phyloP scores from a whole-genome alignment of 2,329 filamentous ascomycete genomes.

The Colletotrichum kahawae region DNA sequence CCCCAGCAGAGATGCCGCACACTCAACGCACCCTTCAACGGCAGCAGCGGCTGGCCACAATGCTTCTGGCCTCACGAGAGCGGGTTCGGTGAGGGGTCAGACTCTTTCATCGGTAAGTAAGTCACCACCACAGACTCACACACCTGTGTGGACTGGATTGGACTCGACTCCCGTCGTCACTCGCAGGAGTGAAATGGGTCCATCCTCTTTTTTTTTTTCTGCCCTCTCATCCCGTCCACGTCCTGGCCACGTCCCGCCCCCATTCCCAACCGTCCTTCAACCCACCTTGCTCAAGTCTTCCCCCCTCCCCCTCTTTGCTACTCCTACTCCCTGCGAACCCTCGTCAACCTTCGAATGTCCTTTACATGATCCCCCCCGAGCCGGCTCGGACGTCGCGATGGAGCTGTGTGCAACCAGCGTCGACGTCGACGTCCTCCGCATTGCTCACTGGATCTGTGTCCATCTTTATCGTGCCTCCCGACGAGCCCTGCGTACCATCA shows the following conservation, averaged over 20 bases:
- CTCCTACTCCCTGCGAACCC: neutral
- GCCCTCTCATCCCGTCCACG: neutral
- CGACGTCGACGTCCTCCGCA: neutral
- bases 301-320: neutral
- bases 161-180: neutral
- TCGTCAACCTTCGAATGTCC: neutral
- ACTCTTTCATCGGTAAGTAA: conserved; percentile 15
- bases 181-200: neutral
- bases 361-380: neutral
- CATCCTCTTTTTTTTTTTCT: neutral
- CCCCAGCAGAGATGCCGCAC: conserved; percentile 40
- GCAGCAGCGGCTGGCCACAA: conserved; percentile 31
- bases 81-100: neutral
- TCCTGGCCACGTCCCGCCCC: neutral
- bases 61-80: conserved; percentile 29
- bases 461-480: neutral
- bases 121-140: neutral
- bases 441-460: neutral
- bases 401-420: neutral
- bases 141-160: neutral
- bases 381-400: neutral
- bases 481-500: neutral
- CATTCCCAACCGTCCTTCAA: neutral
- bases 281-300: neutral
- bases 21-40: neutral